These are phyloP conservation scores for Boletus subcaerulescens DNA, from an alignment of 768 basidiomycete genomes.

Conservation along the genomic window DNA sequence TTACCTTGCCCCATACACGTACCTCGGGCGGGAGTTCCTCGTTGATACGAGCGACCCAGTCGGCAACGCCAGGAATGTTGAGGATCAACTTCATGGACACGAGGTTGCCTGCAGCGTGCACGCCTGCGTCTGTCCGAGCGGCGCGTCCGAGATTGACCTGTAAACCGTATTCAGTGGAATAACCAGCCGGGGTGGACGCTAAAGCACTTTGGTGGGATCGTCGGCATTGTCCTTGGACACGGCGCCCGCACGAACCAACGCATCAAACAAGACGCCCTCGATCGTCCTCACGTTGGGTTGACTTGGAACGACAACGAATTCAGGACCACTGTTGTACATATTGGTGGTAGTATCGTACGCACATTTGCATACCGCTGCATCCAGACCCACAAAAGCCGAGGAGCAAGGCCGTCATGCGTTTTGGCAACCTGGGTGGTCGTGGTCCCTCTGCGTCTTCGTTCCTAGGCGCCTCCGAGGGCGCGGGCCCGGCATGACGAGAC, in stretches of 20 bases:
- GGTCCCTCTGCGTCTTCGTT: conserved; percentile 13
- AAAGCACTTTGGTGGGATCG: conserved; percentile 76
- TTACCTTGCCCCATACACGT: conserved; percentile 84
- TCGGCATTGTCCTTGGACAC: conserved; percentile 94
- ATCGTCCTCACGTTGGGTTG: conserved; percentile 77
- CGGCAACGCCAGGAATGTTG: conserved; percentile 63
- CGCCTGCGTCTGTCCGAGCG: conserved; percentile 95
- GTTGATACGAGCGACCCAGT: conserved; percentile 75
- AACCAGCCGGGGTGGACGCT: background rate
- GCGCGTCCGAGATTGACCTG: conserved; percentile 85
- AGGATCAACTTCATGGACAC: conserved; percentile 91
- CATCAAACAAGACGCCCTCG: conserved; percentile 85
- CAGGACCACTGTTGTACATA: background rate
- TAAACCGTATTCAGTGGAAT: background rate
- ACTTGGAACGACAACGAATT: conserved; percentile 33
- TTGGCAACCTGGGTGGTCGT: conserved; percentile 66
- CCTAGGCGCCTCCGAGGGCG: conserved; percentile 18
- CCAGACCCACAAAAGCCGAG: conserved; percentile 92
- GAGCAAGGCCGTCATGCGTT: conserved; percentile 79
- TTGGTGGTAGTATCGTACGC: conserved; percentile 30
- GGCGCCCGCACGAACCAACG: conserved; percentile 84
- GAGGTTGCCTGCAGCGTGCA: conserved; percentile 94
- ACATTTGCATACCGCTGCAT: conserved; percentile 97
- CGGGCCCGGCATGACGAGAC: conserved; percentile 36
- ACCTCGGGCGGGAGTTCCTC: conserved; percentile 87